Conservation (phyloP, 1,284 basidiomycete genomes). For the Naganishia albida region DNA sequence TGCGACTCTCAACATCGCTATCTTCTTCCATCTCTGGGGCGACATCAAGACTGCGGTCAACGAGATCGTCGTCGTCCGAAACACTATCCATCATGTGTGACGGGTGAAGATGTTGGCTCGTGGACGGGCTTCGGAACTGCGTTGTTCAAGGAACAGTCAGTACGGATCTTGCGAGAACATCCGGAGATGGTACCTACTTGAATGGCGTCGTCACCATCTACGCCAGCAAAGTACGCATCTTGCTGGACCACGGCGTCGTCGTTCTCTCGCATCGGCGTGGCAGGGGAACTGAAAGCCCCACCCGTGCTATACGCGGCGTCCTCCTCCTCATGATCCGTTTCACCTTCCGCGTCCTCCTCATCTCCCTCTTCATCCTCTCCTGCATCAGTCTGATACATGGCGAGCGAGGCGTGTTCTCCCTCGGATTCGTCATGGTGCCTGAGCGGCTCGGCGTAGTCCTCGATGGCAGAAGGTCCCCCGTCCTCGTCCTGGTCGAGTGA, state of each 20-base stretch:
- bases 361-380: constrained; percentile 27
- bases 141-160: neutral
- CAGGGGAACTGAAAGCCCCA: constrained; percentile 3
- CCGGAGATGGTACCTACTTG: constrained; percentile 6
- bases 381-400: constrained; percentile 26
- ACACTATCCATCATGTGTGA: constrained; percentile 5
- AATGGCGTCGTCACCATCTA: constrained; percentile 12
- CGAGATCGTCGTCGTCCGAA: constrained; percentile 23
- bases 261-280: neutral
- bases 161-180: neutral
- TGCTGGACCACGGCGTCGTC: neutral
- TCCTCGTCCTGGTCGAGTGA: constrained; percentile 27
- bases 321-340: constrained; percentile 19
- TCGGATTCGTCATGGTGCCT: neutral
- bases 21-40: constrained; percentile 21
- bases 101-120: constrained; percentile 1
- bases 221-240: neutral
- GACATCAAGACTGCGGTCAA: constrained; percentile 23
- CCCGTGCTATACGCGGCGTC: neutral
- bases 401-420: constrained; percentile 2
- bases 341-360: constrained; percentile 26
- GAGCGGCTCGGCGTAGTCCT: constrained; percentile 12
- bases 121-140: constrained; percentile 18
- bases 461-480: constrained; percentile 3
- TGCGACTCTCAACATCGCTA: constrained; percentile 15